Evolutionary conservation across 441 rosid species (phyloP), one percentile per base, ranked within the genome.

Genomic region (Macaranga tanarius): DNA sequence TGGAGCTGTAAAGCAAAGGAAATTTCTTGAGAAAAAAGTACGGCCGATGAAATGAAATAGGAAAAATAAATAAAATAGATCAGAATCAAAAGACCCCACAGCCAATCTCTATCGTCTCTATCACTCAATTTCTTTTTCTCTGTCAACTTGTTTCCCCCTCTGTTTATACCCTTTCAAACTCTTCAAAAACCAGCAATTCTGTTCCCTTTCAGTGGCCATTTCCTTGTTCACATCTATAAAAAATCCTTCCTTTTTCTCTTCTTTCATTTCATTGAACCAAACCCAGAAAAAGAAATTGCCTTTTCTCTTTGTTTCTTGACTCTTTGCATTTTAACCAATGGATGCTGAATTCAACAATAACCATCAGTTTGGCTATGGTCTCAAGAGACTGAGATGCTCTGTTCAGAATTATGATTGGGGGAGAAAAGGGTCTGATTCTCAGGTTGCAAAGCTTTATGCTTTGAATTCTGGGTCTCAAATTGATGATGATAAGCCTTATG

Each of bases 331-430:
- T 19, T 44, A 8, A 31, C 16, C 65, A 62, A 77, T 72, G 73
- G 76, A 67, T 12, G 40, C 50, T 71, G 75, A 60, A 52, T 66
- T 60, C 47, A 61, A 67, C 19, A 11, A 69, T 47, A 54, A 42
- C 10, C 50, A 40, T 3, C 58, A 40, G n/a, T n/a, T 22, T 11
- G n/a, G 5, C 57, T n/a, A 23, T 0, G 63, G 62, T 22, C 82
- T 82, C 34, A 69, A 61, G 73, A 77, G 83, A 62, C 75, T 85
- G 42, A 78, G 79, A 79, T 86, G 87, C 54, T 81, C 82, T 55
- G 90, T 88, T 56, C 88, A 87, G 76, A 86, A 81, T 59, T 92
- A 90, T 66, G 93, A 85, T 31, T 92, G 97, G 97, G 99, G 97
- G 12, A 78, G 75, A 73, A 45, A 56, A 22, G 99, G 97, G 67